These are phyloP conservation scores for Phylloporus rhodoxanthus DNA, from an alignment of 768 basidiomycete species.

Conservation along the genomic window DNA sequence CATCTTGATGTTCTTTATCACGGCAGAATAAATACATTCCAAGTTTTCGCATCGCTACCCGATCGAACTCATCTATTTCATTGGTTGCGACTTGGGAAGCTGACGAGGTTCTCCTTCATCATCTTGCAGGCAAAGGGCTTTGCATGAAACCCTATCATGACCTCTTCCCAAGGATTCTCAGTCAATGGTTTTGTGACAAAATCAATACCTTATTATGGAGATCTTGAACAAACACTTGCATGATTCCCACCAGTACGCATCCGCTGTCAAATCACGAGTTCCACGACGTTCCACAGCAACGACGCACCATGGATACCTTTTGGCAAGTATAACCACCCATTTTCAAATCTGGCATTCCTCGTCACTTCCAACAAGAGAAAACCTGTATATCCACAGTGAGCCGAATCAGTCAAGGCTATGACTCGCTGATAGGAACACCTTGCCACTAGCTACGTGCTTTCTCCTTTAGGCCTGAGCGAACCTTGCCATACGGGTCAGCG, in stretches of 20 bases:
- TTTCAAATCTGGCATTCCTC: background rate
- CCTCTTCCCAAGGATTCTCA: background rate
- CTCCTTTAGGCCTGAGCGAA: background rate
- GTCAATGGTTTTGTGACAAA: constrained; percentile 8
- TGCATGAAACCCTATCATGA: background rate
- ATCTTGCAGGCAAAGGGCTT: constrained; percentile 9
- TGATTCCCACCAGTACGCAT: constrained; percentile 1
- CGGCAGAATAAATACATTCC: constrained; percentile 11
- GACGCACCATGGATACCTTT: background rate
- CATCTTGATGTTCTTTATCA: constrained; percentile 2
- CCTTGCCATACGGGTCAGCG: background rate
- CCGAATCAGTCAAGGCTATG: constrained; percentile 18
- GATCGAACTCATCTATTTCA: background rate
- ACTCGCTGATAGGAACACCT: constrained; percentile 1
- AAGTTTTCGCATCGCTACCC: background rate
- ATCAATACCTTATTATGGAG: constrained; percentile 8
- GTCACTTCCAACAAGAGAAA: background rate
- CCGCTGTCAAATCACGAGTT: background rate
- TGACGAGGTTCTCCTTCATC: background rate
- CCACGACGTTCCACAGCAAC: constrained; percentile 1
- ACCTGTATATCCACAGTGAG: background rate
- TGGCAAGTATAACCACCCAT: background rate
- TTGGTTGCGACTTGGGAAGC: background rate
- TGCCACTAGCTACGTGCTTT: constrained; percentile 3
- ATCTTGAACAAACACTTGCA: constrained; percentile 1